Base-by-base conservation (phyloP, 768 basidiomycete genomes). In the Lyophyllum decastes region DNA sequence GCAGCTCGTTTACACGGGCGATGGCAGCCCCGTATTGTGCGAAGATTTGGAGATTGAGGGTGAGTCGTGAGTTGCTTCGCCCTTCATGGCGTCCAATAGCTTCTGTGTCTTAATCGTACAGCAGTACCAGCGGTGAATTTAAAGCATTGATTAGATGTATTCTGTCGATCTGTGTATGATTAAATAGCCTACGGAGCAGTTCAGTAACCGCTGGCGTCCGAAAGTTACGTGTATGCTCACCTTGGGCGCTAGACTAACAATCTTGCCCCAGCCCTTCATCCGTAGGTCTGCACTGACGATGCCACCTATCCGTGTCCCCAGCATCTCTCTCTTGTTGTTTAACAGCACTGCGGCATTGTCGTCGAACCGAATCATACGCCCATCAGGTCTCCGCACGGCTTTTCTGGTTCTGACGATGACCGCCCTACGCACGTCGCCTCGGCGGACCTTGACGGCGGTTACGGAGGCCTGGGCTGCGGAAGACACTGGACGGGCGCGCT, bases 401-500 rank as follows among this genome's bases (percentile, higher is more conserved):
- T 97, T 96, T 66, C 86, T 84, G n/a, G 94, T 95, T 34, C 96
- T 87, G 9, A 98, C 96, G 54, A 98, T 91, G 62, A 98, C 89
- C 0, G 96, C 96, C 63, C 94, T 85, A n/a, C 94, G 87, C 43
- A 98, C 92, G 70, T 98, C 96, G 21, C 96, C 96, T 55, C 88
- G 83, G 24, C 94, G 85, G 12, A 98, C 94, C 76, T 97, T 98
- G 64, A 94, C 83, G 2, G 91, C 90, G 25, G 87, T 89, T 7
- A 88, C 82, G 6, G 90, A 86, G 7, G 85, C 80, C 45, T 87
- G 82, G 0, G 84, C 75, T 8, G 86, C 81, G 4, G 84, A 82
- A 10, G 89, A 82, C 10, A 95, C 74, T 5, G 95, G 94, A 14
- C 95, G 85, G 3, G 96, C 95, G 55, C 87, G 85, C 70, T 97